These are phyloP conservation scores for Fusarium verticillioides DNA, from an alignment of 2,329 filamentous ascomycete species.

Conservation along the genomic window DNA sequence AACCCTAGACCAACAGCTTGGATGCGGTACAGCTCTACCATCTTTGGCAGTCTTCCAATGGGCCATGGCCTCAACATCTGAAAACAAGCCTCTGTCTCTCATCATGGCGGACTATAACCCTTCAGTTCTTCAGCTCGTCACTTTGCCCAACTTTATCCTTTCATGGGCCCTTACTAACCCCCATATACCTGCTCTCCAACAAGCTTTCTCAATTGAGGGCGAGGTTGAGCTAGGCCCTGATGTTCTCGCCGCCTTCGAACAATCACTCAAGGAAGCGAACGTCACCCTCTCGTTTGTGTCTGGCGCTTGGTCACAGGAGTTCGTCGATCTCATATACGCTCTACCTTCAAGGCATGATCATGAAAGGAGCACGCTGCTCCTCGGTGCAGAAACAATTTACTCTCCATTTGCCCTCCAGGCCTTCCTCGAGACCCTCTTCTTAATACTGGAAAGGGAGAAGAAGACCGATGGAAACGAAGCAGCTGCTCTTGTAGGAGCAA, in stretches of 20 bases:
- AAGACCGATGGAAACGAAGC: conserved; percentile 55
- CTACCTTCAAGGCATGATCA: conserved; percentile 20
- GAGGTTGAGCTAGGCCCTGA: conserved; percentile 73
- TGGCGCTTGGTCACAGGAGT: conserved; percentile 76
- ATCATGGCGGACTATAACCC: conserved; percentile 84
- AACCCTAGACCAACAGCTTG: conserved; percentile 63
- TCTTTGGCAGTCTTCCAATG: conserved; percentile 77
- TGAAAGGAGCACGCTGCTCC: conserved; percentile 59
- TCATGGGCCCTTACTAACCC: conserved; percentile 68
- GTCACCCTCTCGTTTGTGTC: conserved; percentile 76
- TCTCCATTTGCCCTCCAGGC: conserved; percentile 75
- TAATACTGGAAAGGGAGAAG: conserved; percentile 64
- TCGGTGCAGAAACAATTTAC: conserved; percentile 87
- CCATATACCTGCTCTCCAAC: conserved; percentile 52
- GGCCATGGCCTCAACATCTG: conserved; percentile 47
- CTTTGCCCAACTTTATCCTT: conserved; percentile 80
- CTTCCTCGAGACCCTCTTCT: conserved; percentile 75
- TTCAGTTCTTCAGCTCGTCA: conserved; percentile 80
- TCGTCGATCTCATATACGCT: conserved; percentile 68
- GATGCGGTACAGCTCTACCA: conserved; percentile 82
- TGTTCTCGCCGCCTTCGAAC: conserved; percentile 68
- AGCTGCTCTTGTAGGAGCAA: conserved; percentile 77
- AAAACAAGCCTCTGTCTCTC: conserved; percentile 61
- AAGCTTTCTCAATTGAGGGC: conserved; percentile 62
- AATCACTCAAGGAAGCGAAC: conserved; percentile 59